Base-by-base conservation (phyloP, 306 rosid genomes). In the Calophaca sinica region DNA sequence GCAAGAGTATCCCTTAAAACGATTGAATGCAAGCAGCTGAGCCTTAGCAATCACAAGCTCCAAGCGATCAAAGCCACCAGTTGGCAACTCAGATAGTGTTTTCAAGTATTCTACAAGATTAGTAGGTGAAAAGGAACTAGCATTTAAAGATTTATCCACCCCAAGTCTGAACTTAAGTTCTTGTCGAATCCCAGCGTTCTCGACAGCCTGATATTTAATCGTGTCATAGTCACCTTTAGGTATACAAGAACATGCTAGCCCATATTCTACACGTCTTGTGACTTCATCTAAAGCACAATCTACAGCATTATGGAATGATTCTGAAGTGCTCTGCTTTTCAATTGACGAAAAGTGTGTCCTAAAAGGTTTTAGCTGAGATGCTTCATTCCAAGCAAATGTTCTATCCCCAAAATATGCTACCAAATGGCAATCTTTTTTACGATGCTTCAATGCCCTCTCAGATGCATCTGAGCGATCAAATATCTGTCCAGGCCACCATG, bases 401-500 rank as follows among this genome's bases (percentile, higher is more conserved):
- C 91, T 86, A 41, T 94, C 98, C 77, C 97, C 98, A 90, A 94
- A 94, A 87, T 90, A 94, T 31, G 98, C 97, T 4, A 94, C 92
- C 88, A 94, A 83, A 86, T 82, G 81, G 82, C 87, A 87, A 79
- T 92, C 98, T 63, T 90, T 94, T 81, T 90, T 94, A 62, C 82
- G 78, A 85, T 94, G 86, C 81, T 88, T 94, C 89, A 79, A 79
- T 79, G 97, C 98, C 88, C 83, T 90, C 67, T 92, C 92, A 48
- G 98, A 94, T 38, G 98, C 80, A 77, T 84, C 93, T 2, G 88
- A 85, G 15, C 89, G 91, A 75, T 91, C 96, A 87, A 92, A 94
- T 72, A 94, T 88, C 86, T 94, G 98, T 33, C 98, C 98, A 35
- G 98, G 98, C 98, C 97, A 94, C 98, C 98, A 94, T 53, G 98